Base-by-base conservation (phyloP, 148 eudicot species). In the Spergularia marina region DNA sequence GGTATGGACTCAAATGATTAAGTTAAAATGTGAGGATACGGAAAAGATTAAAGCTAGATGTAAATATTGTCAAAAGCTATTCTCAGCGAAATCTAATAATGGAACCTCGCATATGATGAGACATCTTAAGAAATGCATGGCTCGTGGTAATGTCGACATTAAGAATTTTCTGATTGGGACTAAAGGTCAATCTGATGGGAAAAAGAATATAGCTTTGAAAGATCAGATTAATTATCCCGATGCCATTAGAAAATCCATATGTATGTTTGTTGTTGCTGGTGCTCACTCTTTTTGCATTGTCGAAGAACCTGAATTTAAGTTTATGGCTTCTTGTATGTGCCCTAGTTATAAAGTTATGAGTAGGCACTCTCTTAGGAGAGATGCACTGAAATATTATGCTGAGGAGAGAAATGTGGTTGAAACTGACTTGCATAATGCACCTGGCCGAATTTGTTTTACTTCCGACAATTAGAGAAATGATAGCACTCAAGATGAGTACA, bases 381-480 rank as follows among this genome's bases (percentile, higher is more conserved):
- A 74, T 63, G n/a, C 20, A 49, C n/a, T 63, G 0, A 74, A 63
- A 55, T 53, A 20, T 8, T 53, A 51, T 12, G 53, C 7, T 62
- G 77, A 74, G 53, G 77, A 74, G 58, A 74, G 40, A 36, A 14
- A 64, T 0, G 9, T 63, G 51, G 57, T 74, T 23, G 51, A 34
- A 63, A 8, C 23, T 18, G 40, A 72, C 20, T 44, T 62, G 7
- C 20, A 12, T 21, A 65, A 62, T 17, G 51, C 51, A 17, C 60
- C 60, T 0, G 77, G 69, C 39, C 47, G 53, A 10, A 54, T 74
- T 7, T 65, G 14, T 34, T 63, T 74, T 63, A 74, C 70, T 4
- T 21, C 47, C 9, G 77, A 74, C 52, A 74, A 74, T 52, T 63
- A 61, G 77, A 74, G 77, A 54, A 64, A 49, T 74, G 59, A 74